Evolutionary conservation across 768 basidiomycete species (phyloP), one percentile per base, ranked within the genome.

Genomic region (Kwoniella newhampshirensis): DNA sequence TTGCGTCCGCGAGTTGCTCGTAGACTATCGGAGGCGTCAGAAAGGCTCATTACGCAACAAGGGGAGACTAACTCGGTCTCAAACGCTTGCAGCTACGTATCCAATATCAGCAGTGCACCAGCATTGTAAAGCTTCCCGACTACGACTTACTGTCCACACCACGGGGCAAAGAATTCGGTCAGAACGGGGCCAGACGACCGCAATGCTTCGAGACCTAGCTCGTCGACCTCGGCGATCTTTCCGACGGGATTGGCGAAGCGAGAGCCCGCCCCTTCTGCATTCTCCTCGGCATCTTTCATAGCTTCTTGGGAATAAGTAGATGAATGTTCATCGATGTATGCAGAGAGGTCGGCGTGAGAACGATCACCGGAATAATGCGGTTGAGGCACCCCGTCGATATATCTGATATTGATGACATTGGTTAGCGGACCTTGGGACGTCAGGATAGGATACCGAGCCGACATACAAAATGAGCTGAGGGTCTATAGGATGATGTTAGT

Each of bases 91-190:
- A 99, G 77, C 76, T 77, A 2, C 6, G 48, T 43, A 32, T 21
- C 30, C n/a, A n/a, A 50, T 21, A 39, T 65, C 44, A 64, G 64
- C 51, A 21, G 53, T 64, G 27, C 13, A 2, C 43, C 17, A 2
- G 41, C 1, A 7, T 23, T 9, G 13, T 2, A 26, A n/a, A 27
- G 20, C 18, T 8, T 13, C 7, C 32, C 6, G 11, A 18, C 37
- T 15, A 47, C 23, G 15, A 73, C 76, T 70, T 48, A 77, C 76
- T 98, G 93, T 3, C 89, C 89, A 73, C 93, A 97, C 87, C 93
- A 98, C 0, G 93, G 93, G 0, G 92, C 94, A 73, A 83, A 98
- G 80, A 89, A 98, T 71, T 87, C 87, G 74, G 87, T 79, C 64
- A 87, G 84, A 1, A 81, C 77, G 1, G 84, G 81, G 1, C 83